Percentiles rank a stretch among this genome's conserved stretches.
phyloP scores from a whole-genome alignment of 371 early-diverging fungal species.

The Mortierella polycephala region DNA sequence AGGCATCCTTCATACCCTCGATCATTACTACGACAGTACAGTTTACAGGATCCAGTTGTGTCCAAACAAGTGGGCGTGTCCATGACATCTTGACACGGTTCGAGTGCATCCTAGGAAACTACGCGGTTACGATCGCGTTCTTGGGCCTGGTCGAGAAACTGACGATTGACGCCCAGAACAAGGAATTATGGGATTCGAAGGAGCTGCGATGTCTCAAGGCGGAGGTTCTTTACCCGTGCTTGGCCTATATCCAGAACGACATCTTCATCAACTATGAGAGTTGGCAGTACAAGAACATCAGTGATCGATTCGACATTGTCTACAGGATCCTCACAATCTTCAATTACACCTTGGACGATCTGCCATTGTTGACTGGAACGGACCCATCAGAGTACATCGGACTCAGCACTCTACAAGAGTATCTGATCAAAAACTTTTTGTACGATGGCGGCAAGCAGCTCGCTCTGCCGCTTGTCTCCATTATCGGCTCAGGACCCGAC shows the following conservation, averaged over 20 bases:
- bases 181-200: constrained; percentile 46
- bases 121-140: constrained; percentile 41
- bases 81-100: constrained; percentile 20
- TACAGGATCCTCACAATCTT: constrained; percentile 36
- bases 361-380: constrained; percentile 28
- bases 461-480: constrained; percentile 34
- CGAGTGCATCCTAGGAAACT: constrained; percentile 41
- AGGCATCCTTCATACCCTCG: constrained; percentile 44
- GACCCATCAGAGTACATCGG: constrained; percentile 18
- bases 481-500: constrained; percentile 44
- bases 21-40: constrained; percentile 47
- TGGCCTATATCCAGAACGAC: constrained; percentile 48
- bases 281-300: constrained; percentile 49
- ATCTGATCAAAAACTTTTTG: constrained; percentile 45
- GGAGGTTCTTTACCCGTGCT: constrained; percentile 43
- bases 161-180: constrained; percentile 26
- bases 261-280: constrained; percentile 46
- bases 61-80: constrained; percentile 42
- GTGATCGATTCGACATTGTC: constrained; percentile 39
- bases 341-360: constrained; percentile 38
- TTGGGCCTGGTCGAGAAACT: constrained; percentile 30
- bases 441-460: constrained; percentile 53
- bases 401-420: constrained; percentile 37
- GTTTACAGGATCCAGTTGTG: constrained; percentile 31
- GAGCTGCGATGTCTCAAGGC: constrained; percentile 47